Evolutionary conservation across 768 basidiomycete genomes (phyloP).

Genomic region (Tubosaeta sp.): DNA sequence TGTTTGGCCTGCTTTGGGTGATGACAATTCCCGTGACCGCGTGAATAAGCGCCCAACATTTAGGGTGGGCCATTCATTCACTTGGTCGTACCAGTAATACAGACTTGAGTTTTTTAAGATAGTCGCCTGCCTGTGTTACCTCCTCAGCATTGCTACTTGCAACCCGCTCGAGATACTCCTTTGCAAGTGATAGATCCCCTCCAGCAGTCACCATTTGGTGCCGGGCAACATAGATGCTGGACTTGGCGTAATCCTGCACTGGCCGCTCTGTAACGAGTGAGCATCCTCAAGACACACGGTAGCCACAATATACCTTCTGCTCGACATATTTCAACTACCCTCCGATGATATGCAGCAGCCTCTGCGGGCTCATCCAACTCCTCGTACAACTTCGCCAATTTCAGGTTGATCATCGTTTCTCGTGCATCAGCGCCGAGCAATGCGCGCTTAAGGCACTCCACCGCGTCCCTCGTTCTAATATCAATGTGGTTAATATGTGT

Average conservation of each 20-base stretch:
- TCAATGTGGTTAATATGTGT: constrained; percentile 4
- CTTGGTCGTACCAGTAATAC: constrained; percentile 23
- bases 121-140: constrained; percentile 65
- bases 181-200: constrained; percentile 67
- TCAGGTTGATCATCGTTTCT: constrained; percentile 69
- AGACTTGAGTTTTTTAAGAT: constrained; percentile 56
- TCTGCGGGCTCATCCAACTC: constrained; percentile 61
- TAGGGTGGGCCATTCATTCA: constrained; percentile 26
- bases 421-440: constrained; percentile 75
- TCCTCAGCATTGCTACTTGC: constrained; percentile 80
- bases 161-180: constrained; percentile 68
- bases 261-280: constrained; percentile 46
- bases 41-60: constrained; percentile 27
- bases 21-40: constrained; percentile 36
- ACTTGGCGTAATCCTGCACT: constrained; percentile 76
- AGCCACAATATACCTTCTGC: constrained; percentile 38
- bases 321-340: constrained; percentile 64
- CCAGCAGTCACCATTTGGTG: constrained; percentile 62
- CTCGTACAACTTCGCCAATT: constrained; percentile 68
- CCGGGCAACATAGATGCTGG: constrained; percentile 80
- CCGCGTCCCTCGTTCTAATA: constrained; percentile 76
- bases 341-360: constrained; percentile 76
- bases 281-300: background rate
- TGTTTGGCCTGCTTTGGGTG: constrained; percentile 38
- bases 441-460: constrained; percentile 88